Percentiles rank a stretch among this genome's conserved stretches.
Evolutionary conservation across 1,139 yeast species (phyloP).

Genomic region (Debaryomycetaceae sp.): DNA sequence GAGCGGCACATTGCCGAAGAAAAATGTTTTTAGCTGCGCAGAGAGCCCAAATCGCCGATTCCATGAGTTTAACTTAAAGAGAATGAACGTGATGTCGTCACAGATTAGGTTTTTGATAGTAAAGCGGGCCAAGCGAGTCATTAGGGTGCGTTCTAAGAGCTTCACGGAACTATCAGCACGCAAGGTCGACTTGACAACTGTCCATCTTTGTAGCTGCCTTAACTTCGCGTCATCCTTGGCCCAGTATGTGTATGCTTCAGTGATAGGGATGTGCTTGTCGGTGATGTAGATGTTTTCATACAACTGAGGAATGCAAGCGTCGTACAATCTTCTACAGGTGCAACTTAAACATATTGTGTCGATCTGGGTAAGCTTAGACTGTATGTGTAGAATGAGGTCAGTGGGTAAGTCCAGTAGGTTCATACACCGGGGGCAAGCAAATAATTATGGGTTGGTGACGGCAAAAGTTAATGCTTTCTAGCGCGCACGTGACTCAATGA

Average conservation of each 20-base stretch:
- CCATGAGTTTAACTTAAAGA: constrained; percentile 14
- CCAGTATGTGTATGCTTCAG: constrained; percentile 1
- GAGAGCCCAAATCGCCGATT: constrained; percentile 4
- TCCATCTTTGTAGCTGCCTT: constrained; percentile 7
- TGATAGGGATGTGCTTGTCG: constrained; percentile 3
- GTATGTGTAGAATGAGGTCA: constrained; percentile 3
- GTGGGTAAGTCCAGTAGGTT: background rate
- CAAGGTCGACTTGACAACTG: constrained; percentile 9
- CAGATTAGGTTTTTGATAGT: constrained; percentile 9
- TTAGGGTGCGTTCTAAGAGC: constrained; percentile 10
- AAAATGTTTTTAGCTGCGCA: constrained; percentile 4
- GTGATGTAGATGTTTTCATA: constrained; percentile 12
- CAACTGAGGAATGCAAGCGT: constrained; percentile 5
- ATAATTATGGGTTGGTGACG: no score
- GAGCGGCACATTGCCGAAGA: constrained; percentile 17
- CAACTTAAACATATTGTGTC: constrained; percentile 7
- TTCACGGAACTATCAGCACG: constrained; percentile 7
- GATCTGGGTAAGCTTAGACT: constrained; percentile 7
- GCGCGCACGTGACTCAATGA: no score
- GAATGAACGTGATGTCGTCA: constrained; percentile 12
- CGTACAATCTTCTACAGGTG: constrained; percentile 8
- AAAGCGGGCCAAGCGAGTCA: background rate
- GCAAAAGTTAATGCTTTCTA: no score
- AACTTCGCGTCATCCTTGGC: background rate
- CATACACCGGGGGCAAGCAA: background rate